Conservation (phyloP, 2,329 filamentous ascomycete species). For the Arthrobotrys sinensis region DNA sequence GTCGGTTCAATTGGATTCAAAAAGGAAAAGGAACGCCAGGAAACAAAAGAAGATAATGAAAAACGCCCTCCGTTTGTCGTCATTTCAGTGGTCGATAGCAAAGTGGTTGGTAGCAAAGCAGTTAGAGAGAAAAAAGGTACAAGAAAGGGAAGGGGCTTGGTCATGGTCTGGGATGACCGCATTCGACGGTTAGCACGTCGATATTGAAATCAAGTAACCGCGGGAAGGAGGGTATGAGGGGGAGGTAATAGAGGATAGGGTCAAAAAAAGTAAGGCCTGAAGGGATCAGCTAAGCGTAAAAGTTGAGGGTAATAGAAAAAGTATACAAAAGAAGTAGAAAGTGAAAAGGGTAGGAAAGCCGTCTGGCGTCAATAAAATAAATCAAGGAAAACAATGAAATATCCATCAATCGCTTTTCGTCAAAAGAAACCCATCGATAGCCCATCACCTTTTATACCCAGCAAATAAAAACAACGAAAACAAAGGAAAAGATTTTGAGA, state of each 20-base stretch:
- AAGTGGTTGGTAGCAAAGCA: not conserved
- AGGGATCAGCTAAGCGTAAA: not conserved
- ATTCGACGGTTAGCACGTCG: constrained; percentile 5
- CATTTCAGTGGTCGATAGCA: not conserved
- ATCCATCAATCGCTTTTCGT: constrained; percentile 27
- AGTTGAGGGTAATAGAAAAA: not conserved
- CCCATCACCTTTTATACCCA: constrained; percentile 15
- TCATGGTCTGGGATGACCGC: not conserved
- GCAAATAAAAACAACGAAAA: constrained; percentile 3
- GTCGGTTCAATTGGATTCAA: too few relatives aligned
- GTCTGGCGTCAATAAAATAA: constrained; percentile 8
- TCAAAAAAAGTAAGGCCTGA: not conserved
- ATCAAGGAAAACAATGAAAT: constrained; percentile 8
- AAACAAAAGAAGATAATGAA: not conserved
- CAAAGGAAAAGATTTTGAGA: not conserved
- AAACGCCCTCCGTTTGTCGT: constrained; percentile 19
- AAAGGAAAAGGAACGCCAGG: constrained; percentile 4
- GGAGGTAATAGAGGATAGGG: not conserved
- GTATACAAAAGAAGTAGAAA: constrained; percentile 19
- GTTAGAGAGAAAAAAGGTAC: constrained; percentile 4
- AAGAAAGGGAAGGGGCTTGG: not conserved
- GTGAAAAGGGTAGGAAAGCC: not conserved
- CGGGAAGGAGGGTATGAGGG: constrained; percentile 1
- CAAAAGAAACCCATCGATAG: constrained; percentile 23
- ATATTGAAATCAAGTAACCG: not conserved